Conservation (phyloP, 305 asterid genomes). For the Stenogyne calaminthoides region DNA sequence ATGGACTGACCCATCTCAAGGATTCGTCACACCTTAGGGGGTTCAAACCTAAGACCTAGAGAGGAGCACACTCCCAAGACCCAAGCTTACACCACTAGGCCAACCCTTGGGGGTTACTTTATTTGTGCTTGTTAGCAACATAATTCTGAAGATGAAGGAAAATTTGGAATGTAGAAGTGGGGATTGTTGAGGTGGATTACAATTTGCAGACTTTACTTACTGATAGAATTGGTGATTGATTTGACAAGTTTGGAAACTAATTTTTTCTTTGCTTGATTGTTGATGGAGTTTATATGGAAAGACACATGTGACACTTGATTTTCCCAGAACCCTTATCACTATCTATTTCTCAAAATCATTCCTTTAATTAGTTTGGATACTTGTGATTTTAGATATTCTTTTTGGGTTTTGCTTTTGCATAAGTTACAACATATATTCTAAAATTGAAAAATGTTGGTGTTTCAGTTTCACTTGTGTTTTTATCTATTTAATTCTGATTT, state of each 20-base stretch:
- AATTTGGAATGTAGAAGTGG: constrained; percentile 6
- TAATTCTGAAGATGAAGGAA: constrained; percentile 3
- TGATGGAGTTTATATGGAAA: constrained; percentile 12
- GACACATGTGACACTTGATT: neutral
- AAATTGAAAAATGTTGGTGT: neutral
- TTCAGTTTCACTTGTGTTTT: constrained; percentile 22
- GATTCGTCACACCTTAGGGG: too few species aligned
- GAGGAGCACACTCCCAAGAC: too few species aligned
- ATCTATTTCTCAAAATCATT: constrained; percentile 14
- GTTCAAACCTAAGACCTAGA: too few species aligned
- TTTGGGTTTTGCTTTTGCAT: neutral
- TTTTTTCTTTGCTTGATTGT: constrained; percentile 7
- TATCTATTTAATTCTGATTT: constrained; percentile 7
- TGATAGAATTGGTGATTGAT: constrained; percentile 13
- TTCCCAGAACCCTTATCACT: neutral
- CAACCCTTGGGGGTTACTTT: too few species aligned
- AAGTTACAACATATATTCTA: neutral
- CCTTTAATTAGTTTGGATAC: constrained; percentile 16
- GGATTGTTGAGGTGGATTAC: constrained; percentile 6
- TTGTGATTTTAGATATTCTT: neutral
- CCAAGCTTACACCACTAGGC: too few species aligned
- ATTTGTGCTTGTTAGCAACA: neutral
- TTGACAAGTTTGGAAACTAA: neutral
- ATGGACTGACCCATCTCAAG: too few species aligned
- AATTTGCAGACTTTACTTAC: neutral